Percentiles rank a stretch among this genome's conserved stretches.
Conservation (phyloP, 1,284 basidiomycete species). For the Cutaneotrichosporon dermatis region DNA sequence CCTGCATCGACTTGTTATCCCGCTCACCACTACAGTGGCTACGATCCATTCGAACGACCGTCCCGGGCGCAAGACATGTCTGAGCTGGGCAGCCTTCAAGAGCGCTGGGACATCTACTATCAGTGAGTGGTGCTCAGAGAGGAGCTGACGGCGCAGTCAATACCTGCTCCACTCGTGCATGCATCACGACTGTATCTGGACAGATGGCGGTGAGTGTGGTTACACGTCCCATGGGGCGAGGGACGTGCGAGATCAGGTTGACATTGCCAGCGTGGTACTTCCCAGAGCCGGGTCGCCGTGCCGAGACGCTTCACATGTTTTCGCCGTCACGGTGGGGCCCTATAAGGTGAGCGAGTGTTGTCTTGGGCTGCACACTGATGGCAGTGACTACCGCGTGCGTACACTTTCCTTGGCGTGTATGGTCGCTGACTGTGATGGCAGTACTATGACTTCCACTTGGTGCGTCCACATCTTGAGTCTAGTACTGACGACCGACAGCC, state of each 20-base stretch:
- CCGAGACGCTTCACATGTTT: conserved; percentile 30
- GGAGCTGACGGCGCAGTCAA: conserved; percentile 8
- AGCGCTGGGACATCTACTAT: conserved; percentile 22
- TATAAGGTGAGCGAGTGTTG: conserved; percentile 20
- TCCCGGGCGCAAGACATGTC: conserved; percentile 18
- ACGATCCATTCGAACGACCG: conserved; percentile 3
- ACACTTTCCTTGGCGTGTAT: no score
- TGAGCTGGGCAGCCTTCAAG: conserved; percentile 10
- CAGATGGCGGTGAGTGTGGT: conserved; percentile 21
- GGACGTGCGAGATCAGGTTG: not conserved
- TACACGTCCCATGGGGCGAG: not conserved
- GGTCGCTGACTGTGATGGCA: not conserved
- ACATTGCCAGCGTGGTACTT: conserved; percentile 31
- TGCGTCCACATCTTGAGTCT: not conserved
- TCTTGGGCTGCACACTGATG: not conserved
- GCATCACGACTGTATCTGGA: conserved; percentile 28
- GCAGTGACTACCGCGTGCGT: conserved; percentile 17
- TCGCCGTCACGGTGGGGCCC: conserved; percentile 21
- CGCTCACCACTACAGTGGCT: conserved; percentile 2
- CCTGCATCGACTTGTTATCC: not conserved
- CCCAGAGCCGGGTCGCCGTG: conserved; percentile 27
- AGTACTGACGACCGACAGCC: conserved; percentile 14
- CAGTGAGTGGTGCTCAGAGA: conserved; percentile 6
- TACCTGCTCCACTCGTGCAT: conserved; percentile 26
- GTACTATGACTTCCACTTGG: conserved; percentile 34